These are phyloP conservation scores for Alternaria dauci DNA, from an alignment of 2,329 filamentous ascomycete species.

Conservation along the genomic window DNA sequence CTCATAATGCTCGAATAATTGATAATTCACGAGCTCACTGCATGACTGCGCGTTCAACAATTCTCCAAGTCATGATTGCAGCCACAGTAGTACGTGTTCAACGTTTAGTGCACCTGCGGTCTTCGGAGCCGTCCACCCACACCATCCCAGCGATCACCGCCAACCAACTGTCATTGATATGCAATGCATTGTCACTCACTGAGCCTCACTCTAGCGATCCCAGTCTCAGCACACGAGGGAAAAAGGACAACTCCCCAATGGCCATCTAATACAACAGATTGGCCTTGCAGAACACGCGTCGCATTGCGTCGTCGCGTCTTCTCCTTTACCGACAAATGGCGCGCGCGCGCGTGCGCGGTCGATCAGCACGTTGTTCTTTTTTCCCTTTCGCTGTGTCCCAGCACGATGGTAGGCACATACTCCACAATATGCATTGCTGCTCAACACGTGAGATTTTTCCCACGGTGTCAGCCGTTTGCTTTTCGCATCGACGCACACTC, in stretches of 20 bases:
- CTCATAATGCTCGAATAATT: background rate
- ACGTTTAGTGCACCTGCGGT: background rate
- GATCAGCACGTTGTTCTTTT: background rate
- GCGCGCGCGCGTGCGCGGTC: background rate
- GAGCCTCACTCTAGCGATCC: slow-evolving; percentile 1
- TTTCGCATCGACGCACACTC: background rate
- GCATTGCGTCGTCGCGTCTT: slow-evolving; percentile 4
- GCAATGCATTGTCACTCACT: slow-evolving; percentile 1
- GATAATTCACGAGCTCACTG: background rate
- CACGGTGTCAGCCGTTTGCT: background rate
- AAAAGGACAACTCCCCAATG: background rate
- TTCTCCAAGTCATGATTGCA: background rate
- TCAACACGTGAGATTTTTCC: background rate
- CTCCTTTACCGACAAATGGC: slow-evolving; percentile 1
- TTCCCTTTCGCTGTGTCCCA: background rate
- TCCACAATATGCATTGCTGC: background rate
- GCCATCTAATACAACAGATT: background rate
- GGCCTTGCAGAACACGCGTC: slow-evolving; percentile 3
- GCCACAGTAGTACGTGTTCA: background rate
- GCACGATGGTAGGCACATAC: background rate
- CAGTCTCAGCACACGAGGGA: background rate
- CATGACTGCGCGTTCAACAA: background rate
- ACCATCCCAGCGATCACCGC: background rate
- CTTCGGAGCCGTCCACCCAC: slow-evolving; percentile 4
- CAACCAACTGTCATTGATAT: background rate